Evolutionary conservation across 2,329 filamentous ascomycete genomes (phyloP).

Genomic region (Thelonectria rubi): DNA sequence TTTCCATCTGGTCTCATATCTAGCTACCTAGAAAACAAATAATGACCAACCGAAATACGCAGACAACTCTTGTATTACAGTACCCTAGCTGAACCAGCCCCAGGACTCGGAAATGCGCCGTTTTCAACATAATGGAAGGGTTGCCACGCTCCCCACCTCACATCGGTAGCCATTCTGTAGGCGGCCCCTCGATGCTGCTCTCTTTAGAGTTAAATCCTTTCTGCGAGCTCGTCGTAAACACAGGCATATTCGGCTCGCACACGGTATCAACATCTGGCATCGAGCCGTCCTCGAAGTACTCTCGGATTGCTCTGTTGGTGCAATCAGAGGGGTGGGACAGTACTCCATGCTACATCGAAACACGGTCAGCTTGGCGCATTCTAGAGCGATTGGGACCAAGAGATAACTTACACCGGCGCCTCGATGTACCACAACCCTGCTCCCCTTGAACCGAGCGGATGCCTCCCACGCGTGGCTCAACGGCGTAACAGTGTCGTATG

Average conservation of each 20-base stretch:
- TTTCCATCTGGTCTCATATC: too few relatives aligned
- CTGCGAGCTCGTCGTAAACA: background rate
- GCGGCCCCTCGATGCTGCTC: too few relatives aligned
- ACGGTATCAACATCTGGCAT: conserved; percentile 3
- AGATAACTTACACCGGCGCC: conserved; percentile 3
- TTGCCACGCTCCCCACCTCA: too few relatives aligned
- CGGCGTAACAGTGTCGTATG: background rate
- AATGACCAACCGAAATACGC: too few relatives aligned
- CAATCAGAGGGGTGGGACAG: conserved; percentile 4
- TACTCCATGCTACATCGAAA: conserved; percentile 1
- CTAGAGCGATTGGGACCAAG: background rate
- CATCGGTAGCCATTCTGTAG: too few relatives aligned
- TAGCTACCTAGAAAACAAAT: too few relatives aligned
- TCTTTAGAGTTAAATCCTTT: too few relatives aligned
- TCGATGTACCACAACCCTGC: background rate
- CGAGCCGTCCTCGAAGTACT: conserved; percentile 13
- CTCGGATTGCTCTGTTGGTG: background rate
- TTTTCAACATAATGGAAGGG: too few relatives aligned
- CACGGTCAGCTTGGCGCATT: background rate
- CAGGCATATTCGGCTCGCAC: conserved; percentile 1
- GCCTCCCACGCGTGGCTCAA: background rate
- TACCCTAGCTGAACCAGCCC: too few relatives aligned
- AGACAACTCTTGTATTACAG: too few relatives aligned
- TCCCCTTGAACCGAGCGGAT: background rate
- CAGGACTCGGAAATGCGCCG: too few relatives aligned